A percentile compares a stretch with the other conserved stretches of the same genome.
Evolutionary conservation across 345 rosid genomes (phyloP).

Genomic region (Pistacia vera): DNA sequence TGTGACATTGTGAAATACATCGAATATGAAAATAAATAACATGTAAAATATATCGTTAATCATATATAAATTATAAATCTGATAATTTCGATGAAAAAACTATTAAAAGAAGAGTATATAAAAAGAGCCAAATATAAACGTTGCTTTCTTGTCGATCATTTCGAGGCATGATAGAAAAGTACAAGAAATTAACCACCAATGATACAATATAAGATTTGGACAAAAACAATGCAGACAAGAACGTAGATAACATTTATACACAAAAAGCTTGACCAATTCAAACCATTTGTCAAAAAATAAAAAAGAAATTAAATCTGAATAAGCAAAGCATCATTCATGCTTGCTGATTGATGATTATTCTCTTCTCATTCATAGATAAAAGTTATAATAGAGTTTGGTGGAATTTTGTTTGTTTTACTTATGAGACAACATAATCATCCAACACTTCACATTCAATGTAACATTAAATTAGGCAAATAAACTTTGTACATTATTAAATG

Average conservation of each 20-base stretch:
- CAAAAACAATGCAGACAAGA: conserved; percentile 2
- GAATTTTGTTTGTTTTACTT: background rate
- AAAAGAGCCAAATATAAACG: background rate
- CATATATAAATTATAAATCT: too few relatives aligned
- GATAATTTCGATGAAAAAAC: too few relatives aligned
- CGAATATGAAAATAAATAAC: too few relatives aligned
- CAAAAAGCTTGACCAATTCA: background rate
- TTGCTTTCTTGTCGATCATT: conserved; percentile 1
- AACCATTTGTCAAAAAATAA: background rate
- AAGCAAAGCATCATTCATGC: background rate
- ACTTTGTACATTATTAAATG: background rate
- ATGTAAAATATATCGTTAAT: too few relatives aligned
- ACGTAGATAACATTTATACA: too few relatives aligned
- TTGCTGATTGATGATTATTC: background rate
- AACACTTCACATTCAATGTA: conserved; percentile 20
- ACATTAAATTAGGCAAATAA: conserved; percentile 1
- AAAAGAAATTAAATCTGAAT: background rate
- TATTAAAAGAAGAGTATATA: too few relatives aligned
- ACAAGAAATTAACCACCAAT: conserved; percentile 7
- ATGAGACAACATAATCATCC: conserved; percentile 15
- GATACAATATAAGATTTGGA: too few relatives aligned
- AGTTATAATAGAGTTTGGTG: conserved; percentile 9
- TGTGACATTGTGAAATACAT: too few relatives aligned
- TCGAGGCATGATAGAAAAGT: too few relatives aligned
- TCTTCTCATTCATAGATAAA: background rate